Percentiles rank a stretch among this genome's conserved stretches.
These are phyloP conservation scores for Aureobasidium vineae DNA, from an alignment of 2,329 filamentous ascomycete species.

Conservation along the genomic window DNA sequence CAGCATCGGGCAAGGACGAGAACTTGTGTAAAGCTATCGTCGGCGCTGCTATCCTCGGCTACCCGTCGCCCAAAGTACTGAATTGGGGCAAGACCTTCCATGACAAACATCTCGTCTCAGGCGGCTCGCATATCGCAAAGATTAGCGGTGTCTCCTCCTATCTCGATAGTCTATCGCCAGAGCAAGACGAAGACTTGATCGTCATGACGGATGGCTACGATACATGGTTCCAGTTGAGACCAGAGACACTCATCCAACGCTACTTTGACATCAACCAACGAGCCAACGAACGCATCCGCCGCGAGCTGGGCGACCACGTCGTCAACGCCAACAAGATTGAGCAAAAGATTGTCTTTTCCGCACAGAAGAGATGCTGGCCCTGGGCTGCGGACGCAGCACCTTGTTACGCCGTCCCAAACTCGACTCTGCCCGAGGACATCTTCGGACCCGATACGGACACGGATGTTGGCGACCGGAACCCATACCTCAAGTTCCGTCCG, in stretches of 20 bases:
- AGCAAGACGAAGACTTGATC: slow-evolving; percentile 54
- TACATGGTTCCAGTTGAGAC: slow-evolving; percentile 63
- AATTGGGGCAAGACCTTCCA: slow-evolving; percentile 31
- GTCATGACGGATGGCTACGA: slow-evolving; percentile 64
- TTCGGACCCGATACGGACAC: slow-evolving; percentile 51
- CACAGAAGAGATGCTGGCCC: slow-evolving; percentile 54
- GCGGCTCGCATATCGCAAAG: slow-evolving; percentile 33
- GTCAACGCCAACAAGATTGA: slow-evolving; percentile 42
- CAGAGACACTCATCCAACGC: slow-evolving; percentile 61
- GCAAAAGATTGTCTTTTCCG: slow-evolving; percentile 57
- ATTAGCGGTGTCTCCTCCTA: slow-evolving; percentile 34
- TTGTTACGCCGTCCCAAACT: slow-evolving; percentile 55
- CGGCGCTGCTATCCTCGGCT: slow-evolving; percentile 32
- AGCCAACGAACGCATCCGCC: slow-evolving; percentile 49
- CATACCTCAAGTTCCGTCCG: slow-evolving; percentile 41
- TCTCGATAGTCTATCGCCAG: slow-evolving; percentile 32
- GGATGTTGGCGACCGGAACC: slow-evolving; percentile 45
- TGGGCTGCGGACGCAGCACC: slow-evolving; percentile 46
- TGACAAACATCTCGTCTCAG: slow-evolving; percentile 9
- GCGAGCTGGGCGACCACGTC: slow-evolving; percentile 31
- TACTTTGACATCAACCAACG: slow-evolving; percentile 51
- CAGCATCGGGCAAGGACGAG: slow-evolving; percentile 16
- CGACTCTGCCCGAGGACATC: slow-evolving; percentile 50
- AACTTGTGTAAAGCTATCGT: slow-evolving; percentile 34
- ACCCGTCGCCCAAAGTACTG: slow-evolving; percentile 33